These are phyloP conservation scores for Myriosclerotinia scirpicola DNA, from an alignment of 2,329 filamentous ascomycete genomes.

Conservation along the genomic window DNA sequence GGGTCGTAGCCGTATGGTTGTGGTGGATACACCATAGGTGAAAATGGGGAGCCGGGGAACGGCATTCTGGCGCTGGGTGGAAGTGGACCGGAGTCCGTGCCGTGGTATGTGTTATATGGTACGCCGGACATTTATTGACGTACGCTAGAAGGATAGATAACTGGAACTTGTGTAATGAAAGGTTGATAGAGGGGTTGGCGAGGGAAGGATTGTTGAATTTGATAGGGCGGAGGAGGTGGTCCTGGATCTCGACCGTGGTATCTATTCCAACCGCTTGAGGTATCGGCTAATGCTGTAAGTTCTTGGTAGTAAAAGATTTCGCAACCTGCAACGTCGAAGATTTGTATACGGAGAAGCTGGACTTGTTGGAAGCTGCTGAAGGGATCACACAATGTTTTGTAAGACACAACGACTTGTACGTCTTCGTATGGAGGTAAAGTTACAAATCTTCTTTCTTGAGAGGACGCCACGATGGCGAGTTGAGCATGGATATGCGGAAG, in stretches of 20 bases:
- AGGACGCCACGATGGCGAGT: constrained; percentile 30
- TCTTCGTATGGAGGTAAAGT: constrained; percentile 25
- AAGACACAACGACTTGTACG: constrained; percentile 27
- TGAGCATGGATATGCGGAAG: background rate
- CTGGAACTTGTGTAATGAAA: background rate
- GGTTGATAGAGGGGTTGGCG: background rate
- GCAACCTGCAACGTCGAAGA: constrained; percentile 26
- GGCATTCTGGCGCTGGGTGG: constrained; percentile 26
- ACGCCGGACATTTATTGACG: constrained; percentile 24
- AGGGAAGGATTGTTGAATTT: background rate
- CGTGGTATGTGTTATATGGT: constrained; percentile 37
- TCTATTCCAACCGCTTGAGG: constrained; percentile 29
- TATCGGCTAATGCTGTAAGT: constrained; percentile 24
- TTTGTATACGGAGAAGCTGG: constrained; percentile 27
- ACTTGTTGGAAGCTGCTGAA: constrained; percentile 26
- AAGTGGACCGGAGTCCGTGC: constrained; percentile 34
- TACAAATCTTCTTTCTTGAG: constrained; percentile 24
- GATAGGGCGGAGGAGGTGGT: constrained; percentile 27
- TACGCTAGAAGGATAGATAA: background rate
- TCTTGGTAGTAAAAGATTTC: constrained; percentile 29
- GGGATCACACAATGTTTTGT: constrained; percentile 27
- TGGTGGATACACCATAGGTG: background rate
- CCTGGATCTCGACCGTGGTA: constrained; percentile 32
- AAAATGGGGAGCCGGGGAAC: constrained; percentile 2
- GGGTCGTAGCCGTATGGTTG: background rate